These are phyloP conservation scores for Epicoccum sorghinum DNA, from an alignment of 2,329 filamentous ascomycete species.

Conservation along the genomic window DNA sequence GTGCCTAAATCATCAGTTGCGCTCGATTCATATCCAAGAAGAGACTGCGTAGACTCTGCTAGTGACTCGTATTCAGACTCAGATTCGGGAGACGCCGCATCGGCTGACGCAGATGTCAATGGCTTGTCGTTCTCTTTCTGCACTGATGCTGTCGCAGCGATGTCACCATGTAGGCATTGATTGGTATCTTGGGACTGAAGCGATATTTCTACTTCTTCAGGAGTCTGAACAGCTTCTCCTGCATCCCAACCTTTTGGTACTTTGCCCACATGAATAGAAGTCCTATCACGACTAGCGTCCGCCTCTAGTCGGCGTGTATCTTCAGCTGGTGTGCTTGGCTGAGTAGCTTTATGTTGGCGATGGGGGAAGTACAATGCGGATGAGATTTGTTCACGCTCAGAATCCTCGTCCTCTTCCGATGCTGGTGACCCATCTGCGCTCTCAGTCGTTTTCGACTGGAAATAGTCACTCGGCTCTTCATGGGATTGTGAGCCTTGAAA, in stretches of 20 bases:
- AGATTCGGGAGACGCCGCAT: conserved; percentile 46
- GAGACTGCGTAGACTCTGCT: conserved; percentile 51
- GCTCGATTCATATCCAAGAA: conserved; percentile 59
- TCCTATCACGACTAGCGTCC: conserved; percentile 32
- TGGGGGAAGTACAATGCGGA: conserved; percentile 84
- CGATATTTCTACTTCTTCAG: conserved; percentile 66
- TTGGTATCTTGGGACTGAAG: conserved; percentile 65
- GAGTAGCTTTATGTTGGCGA: conserved; percentile 59
- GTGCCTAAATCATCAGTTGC: conserved; percentile 59
- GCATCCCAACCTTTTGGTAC: conserved; percentile 35
- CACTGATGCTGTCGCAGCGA: conserved; percentile 50
- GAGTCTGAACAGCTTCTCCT: conserved; percentile 41
- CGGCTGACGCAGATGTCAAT: conserved; percentile 31
- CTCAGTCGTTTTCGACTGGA: conserved; percentile 29
- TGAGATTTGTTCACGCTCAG: conserved; percentile 84
- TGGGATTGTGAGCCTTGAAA: conserved; percentile 24
- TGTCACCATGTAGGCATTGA: conserved; percentile 66
- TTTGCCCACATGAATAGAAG: conserved; percentile 36
- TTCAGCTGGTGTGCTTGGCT: conserved; percentile 39
- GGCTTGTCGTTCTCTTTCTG: conserved; percentile 51
- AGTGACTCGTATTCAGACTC: conserved; percentile 52
- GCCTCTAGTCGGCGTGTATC: conserved; percentile 34
- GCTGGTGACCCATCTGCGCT: conserved; percentile 33
- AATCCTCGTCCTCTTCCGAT: conserved; percentile 63
- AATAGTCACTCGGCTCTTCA: conserved; percentile 37